phyloP scores from a whole-genome alignment of 192 early-diverging fungal genomes.

The Spizellomyces punctatus region DNA sequence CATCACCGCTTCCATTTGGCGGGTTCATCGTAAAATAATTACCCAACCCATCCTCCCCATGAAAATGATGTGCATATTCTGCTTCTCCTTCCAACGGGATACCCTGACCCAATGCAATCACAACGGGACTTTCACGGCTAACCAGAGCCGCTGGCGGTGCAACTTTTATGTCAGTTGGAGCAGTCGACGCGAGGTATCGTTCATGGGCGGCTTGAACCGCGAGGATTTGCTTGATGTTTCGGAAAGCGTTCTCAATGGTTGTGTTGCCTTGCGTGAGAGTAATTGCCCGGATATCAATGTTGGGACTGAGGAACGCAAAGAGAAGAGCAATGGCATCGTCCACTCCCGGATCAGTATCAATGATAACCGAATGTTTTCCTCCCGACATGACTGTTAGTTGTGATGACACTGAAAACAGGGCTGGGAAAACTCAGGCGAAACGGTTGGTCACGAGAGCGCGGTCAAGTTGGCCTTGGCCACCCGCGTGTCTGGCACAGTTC shows the following conservation, averaged over 20 bases:
- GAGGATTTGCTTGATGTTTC: conserved; percentile 33
- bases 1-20: not conserved
- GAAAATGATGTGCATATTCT: conserved; percentile 28
- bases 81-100: conserved; percentile 25
- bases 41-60: conserved; percentile 26
- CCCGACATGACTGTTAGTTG: not conserved
- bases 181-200: conserved; percentile 6
- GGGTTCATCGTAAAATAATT: conserved; percentile 18
- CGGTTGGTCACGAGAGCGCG: too few species aligned
- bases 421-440: too few species aligned
- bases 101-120: conserved; percentile 22
- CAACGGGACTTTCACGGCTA: conserved; percentile 4
- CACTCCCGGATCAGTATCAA: conserved; percentile 36
- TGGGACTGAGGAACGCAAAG: conserved; percentile 23
- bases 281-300: conserved; percentile 24
- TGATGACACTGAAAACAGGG: too few species aligned
- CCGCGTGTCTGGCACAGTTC: too few species aligned
- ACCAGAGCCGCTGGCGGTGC: conserved; percentile 10
- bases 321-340: conserved; percentile 32
- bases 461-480: too few species aligned
- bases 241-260: conserved; percentile 17
- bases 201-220: conserved; percentile 29
- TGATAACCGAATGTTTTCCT: conserved; percentile 7
- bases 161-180: not conserved
- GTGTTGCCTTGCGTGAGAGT: conserved; percentile 30